Evolutionary conservation across 139 green algal genomes (phyloP), one percentile per base, ranked within the genome.

Genomic region (Chlamydomonas incerta): DNA sequence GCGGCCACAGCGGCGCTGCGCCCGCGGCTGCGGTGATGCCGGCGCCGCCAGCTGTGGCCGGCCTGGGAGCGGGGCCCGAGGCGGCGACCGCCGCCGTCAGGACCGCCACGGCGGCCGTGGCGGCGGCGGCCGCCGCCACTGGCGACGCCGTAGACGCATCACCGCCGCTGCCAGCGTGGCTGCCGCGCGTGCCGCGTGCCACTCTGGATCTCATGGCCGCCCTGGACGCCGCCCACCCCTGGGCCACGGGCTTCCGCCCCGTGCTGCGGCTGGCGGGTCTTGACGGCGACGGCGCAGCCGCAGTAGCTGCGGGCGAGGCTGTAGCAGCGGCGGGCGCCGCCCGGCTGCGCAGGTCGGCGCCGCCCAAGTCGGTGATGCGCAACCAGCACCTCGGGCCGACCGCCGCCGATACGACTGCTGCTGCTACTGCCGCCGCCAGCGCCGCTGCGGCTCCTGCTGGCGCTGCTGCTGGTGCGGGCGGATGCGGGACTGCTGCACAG

Each of bases 131-230:
- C 4, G 15, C 29, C 17, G 41, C 41, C 41, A 50, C 41, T 50
- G 41, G 41, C 41, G 41, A 50, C 41, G 41, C 6, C 8, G 41
- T 8, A 5, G 41, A 50, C 8, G 41, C 41, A 5, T 50, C 41
- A 8, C 41, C 41, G 41, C 29, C 20, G 29, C 10, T 4, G 20
- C 73, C 73, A 1, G 50, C 33, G 17, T 80, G 73, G 73, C 31
- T 67, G 31, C n/a, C 20, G 11, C 31, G 1, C 41, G 1, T 80
- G 31, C 14, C 50, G 2, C 31, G 20, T 3, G 2, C 73, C 52
- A 80, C 73, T 0, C 73, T 67, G 73, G 52, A 68, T 6, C 73
- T 80, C 10, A 80, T 80, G 73, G 50, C 52, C 20, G 73, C 73
- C 6, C 73, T 80, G 52, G 26, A 80, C 20, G 52, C 13, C n/a